phyloP scores from a whole-genome alignment of 108 stramenopile species.

The Bacterosira constricta region DNA sequence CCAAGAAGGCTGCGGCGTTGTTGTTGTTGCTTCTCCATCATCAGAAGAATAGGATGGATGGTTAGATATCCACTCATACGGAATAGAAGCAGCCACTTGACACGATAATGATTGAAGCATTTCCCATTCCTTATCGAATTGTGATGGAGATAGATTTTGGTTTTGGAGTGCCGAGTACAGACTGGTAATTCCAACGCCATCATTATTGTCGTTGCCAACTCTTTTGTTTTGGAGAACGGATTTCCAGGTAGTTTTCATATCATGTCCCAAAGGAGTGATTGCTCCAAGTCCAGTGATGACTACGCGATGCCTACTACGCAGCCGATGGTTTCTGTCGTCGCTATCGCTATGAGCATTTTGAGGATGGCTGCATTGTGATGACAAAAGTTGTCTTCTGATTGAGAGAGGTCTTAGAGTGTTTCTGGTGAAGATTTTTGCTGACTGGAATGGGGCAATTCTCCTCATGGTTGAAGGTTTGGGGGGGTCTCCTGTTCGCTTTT shows the following conservation, averaged over 20 bases:
- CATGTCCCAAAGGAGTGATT: conserved; percentile 87
- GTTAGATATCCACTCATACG: conserved; percentile 22
- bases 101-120: conserved; percentile 65
- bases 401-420: background rate
- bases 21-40: too few species aligned
- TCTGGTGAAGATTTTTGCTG: background rate
- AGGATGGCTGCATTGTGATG: background rate
- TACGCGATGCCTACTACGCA: conserved; percentile 64
- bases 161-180: conserved; percentile 55
- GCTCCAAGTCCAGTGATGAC: conserved; percentile 95
- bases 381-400: background rate
- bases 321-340: background rate
- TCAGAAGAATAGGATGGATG: background rate
- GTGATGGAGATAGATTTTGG: conserved; percentile 47
- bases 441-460: background rate
- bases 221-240: conserved; percentile 41
- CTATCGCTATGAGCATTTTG: background rate
- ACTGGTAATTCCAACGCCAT: conserved; percentile 55
- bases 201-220: background rate
- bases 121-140: conserved; percentile 55
- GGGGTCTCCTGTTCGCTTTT: too few species aligned
- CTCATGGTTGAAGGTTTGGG: background rate
- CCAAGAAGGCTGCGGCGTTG: background rate
- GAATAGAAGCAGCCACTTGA: conserved; percentile 83
- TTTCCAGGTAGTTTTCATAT: conserved; percentile 73